Evolutionary conservation across 495 filamentous ascomycete genomes (phyloP).

Genomic region (Friedmanniomyces simplex): DNA sequence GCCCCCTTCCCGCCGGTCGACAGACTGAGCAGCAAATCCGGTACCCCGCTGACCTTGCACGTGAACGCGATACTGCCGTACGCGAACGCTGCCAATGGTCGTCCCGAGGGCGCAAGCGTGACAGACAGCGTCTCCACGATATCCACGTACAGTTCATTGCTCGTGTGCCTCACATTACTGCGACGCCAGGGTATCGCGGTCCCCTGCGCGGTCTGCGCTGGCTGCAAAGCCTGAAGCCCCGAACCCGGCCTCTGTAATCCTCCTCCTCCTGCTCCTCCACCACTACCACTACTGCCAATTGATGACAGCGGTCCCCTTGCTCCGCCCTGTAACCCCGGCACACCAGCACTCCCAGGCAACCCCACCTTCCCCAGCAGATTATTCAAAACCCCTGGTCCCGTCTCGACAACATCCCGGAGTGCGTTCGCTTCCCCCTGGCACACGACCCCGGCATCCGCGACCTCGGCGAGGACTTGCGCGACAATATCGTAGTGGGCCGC

Average conservation of each 20-base stretch:
- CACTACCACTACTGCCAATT: neutral
- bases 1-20: conserved; percentile 52
- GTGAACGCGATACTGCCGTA: conserved; percentile 93
- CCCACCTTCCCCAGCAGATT: conserved; percentile 77
- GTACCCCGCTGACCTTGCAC: conserved; percentile 85
- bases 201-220: conserved; percentile 9
- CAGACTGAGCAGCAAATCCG: conserved; percentile 75
- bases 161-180: conserved; percentile 87
- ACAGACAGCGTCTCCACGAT: conserved; percentile 82
- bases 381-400: conserved; percentile 69
- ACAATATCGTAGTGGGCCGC: conserved; percentile 88
- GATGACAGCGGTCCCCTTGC: neutral
- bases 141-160: conserved; percentile 95
- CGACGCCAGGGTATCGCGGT: conserved; percentile 76
- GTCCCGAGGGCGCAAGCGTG: conserved; percentile 79
- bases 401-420: conserved; percentile 80
- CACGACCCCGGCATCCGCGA: conserved; percentile 89
- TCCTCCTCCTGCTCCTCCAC: no score
- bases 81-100: conserved; percentile 73
- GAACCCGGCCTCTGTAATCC: neutral
- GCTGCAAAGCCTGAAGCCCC: neutral
- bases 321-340: conserved; percentile 9
- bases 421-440: conserved; percentile 90
- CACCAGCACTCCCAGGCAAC: neutral
- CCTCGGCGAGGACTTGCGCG: conserved; percentile 84